A percentile compares a stretch with the other conserved stretches of the same genome.
phyloP scores from a whole-genome alignment of 371 early-diverging fungal species.

The Mucor sp. region DNA sequence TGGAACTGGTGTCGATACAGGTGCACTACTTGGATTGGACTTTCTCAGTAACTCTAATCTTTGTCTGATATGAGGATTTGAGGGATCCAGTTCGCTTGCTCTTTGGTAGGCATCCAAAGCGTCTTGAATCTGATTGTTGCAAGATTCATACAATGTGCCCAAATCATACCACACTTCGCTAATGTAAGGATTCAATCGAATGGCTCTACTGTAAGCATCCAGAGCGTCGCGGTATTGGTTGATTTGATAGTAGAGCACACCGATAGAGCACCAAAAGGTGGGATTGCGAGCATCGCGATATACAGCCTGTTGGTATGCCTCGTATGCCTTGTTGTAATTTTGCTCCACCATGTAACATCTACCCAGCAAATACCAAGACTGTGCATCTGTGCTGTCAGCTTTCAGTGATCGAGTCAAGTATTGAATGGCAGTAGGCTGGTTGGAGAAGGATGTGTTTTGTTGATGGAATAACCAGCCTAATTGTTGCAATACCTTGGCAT shows the following conservation, averaged over 20 bases:
- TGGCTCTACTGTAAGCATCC: constrained; percentile 96
- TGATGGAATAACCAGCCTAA: constrained; percentile 96
- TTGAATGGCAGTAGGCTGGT: constrained; percentile 83
- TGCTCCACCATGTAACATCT: constrained; percentile 96
- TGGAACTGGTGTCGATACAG: constrained; percentile 50
- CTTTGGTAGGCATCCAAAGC: constrained; percentile 97
- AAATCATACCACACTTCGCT: constrained; percentile 97
- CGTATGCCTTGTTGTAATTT: constrained; percentile 95
- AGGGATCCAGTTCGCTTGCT: constrained; percentile 91
- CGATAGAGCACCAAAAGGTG: constrained; percentile 98
- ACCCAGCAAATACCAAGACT: constrained; percentile 95
- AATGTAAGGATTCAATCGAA: constrained; percentile 91
- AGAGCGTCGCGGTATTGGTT: constrained; percentile 95
- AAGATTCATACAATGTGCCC: constrained; percentile 96
- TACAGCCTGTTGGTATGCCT: constrained; percentile 98
- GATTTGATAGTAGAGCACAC: constrained; percentile 96
- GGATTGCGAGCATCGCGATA: constrained; percentile 94
- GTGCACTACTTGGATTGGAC: constrained; percentile 7
- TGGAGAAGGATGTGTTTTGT: constrained; percentile 75
- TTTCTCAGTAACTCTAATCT: constrained; percentile 53
- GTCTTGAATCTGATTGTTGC: constrained; percentile 96
- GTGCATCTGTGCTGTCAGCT: constrained; percentile 88
- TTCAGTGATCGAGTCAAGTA: constrained; percentile 85
- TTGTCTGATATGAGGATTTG: constrained; percentile 76
- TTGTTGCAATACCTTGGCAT: constrained; percentile 96